phyloP scores from a whole-genome alignment of 306 rosid genomes.

The Rosa chinensis region DNA sequence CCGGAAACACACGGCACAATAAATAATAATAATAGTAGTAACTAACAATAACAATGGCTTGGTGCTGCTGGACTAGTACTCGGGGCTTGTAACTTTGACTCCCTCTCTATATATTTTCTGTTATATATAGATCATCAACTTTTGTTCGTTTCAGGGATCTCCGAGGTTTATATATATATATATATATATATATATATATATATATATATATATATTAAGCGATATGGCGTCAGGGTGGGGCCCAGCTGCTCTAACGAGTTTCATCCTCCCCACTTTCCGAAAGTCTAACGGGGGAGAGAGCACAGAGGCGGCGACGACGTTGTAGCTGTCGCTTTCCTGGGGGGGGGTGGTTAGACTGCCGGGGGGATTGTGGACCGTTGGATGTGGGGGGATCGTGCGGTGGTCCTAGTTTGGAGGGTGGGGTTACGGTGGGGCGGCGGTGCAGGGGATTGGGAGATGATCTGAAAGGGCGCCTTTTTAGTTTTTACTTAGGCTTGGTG shows the following conservation, averaged over 20 bases:
- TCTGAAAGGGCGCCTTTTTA: neutral
- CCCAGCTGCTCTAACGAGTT: constrained; percentile 5
- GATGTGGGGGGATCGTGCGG: neutral
- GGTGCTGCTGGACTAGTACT: too few relatives aligned
- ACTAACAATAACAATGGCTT: neutral
- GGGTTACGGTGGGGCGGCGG: neutral
- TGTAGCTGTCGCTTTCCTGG: neutral
- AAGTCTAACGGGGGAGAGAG: neutral
- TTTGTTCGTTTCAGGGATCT: neutral
- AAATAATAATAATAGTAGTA: neutral
- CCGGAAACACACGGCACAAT: neutral
- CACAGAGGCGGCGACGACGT: neutral
- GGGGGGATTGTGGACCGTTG: neutral
- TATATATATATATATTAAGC: neutral
- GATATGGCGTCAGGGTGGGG: neutral
- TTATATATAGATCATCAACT: neutral
- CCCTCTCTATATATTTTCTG: neutral
- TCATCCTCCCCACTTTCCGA: constrained; percentile 4
- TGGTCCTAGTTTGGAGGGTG: neutral
- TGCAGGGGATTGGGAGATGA: neutral
- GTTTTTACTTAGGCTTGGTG: neutral
- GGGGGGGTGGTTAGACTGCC: neutral
- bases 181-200: neutral
- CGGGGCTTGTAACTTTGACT: too few relatives aligned
- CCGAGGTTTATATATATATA: neutral